These are phyloP conservation scores for Coemansia sp. DNA, from an alignment of 192 early-diverging fungal species.

Conservation along the genomic window DNA sequence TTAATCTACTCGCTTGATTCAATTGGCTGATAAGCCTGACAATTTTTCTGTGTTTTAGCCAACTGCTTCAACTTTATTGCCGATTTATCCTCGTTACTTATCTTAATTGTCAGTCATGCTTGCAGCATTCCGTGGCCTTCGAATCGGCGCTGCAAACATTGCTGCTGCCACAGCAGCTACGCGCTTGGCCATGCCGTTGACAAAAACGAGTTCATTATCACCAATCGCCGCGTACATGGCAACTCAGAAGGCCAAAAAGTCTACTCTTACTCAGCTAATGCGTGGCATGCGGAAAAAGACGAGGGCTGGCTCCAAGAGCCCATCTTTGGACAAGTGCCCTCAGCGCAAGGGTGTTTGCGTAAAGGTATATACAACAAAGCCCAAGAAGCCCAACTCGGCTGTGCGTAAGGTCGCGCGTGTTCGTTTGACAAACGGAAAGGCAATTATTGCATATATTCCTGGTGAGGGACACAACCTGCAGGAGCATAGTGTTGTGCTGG, in stretches of 20 bases:
- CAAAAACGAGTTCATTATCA: background rate
- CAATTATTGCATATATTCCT: constrained; percentile 94
- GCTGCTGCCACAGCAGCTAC: constrained; percentile 9
- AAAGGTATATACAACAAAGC: constrained; percentile 94
- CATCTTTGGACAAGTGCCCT: constrained; percentile 81
- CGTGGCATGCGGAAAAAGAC: constrained; percentile 75
- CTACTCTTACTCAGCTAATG: constrained; percentile 94
- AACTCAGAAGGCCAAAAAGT: constrained; percentile 56
- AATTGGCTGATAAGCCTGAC: background rate
- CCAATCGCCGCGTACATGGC: constrained; percentile 9
- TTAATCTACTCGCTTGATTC: constrained; percentile 3
- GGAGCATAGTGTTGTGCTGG: constrained; percentile 95
- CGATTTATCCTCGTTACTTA: background rate
- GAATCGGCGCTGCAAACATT: constrained; percentile 24
- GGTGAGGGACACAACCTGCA: constrained; percentile 98
- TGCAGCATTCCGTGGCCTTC: constrained; percentile 38
- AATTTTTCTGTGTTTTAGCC: background rate
- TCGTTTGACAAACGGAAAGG: constrained; percentile 88
- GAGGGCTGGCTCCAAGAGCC: constrained; percentile 67
- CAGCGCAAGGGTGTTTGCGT: constrained; percentile 93
- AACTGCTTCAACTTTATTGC: background rate
- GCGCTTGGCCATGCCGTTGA: constrained; percentile 1
- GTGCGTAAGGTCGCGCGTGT: constrained; percentile 91
- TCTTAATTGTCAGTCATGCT: constrained; percentile 20
- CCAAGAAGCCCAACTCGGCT: constrained; percentile 99